Conservation (phyloP, 371 early-diverging fungal genomes). For the Gilbertella persicaria region DNA sequence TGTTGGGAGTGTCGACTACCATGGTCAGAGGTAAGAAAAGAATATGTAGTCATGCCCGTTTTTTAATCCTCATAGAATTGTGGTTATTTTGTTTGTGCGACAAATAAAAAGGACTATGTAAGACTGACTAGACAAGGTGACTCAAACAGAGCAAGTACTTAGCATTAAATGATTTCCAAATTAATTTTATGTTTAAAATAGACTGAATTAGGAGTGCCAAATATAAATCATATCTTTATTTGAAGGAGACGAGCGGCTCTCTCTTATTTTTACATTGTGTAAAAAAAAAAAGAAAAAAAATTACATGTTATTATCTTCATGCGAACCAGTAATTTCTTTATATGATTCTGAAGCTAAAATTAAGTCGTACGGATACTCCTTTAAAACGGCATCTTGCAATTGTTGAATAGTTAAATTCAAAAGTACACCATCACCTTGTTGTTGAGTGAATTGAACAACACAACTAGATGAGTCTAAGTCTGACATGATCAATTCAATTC, state of each 20-base stretch:
- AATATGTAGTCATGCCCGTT: neutral
- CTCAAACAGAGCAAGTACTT: neutral
- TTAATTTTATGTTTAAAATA: constrained; percentile 9
- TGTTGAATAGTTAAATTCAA: constrained; percentile 22
- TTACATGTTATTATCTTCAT: neutral
- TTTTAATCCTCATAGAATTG: constrained; percentile 18
- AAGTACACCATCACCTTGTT: constrained; percentile 35
- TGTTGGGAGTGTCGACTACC: constrained; percentile 56
- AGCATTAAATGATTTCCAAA: too few relatives aligned
- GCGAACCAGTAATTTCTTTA: constrained; percentile 12
- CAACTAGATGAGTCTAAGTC: constrained; percentile 24
- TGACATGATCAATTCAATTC: constrained; percentile 40
- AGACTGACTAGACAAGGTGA: constrained; percentile 1
- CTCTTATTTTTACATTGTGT: neutral
- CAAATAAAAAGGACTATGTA: neutral
- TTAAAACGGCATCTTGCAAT: constrained; percentile 16
- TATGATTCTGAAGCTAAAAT: constrained; percentile 11
- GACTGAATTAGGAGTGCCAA: constrained; percentile 59
- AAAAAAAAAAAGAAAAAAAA: neutral
- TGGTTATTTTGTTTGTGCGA: constrained; percentile 28
- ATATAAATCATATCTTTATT: constrained; percentile 24
- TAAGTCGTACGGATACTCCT: constrained; percentile 23
- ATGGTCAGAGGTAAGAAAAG: constrained; percentile 28
- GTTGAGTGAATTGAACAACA: constrained; percentile 45
- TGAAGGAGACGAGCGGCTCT: too few relatives aligned